Evolutionary conservation across 306 rosid genomes (phyloP), one percentile per base, ranked within the genome.

Genomic region (Rubus idaeus): DNA sequence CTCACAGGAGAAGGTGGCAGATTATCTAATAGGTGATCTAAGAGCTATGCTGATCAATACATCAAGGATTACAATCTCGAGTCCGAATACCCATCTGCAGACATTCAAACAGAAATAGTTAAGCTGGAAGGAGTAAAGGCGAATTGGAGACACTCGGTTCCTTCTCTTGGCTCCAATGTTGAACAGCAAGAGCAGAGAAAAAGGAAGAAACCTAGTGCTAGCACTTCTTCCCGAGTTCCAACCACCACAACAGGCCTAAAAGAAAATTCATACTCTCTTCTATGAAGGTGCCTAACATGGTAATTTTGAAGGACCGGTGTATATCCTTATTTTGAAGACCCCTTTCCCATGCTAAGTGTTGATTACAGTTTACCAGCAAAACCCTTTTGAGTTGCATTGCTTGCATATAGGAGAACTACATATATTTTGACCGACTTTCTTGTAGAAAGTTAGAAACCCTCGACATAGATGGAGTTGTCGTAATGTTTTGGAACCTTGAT

Each of bases 61-160:
- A 57, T 83, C 40, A 76, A 75, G 45, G 89, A 88, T 16, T 64
- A 79, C 82, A 77, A 83, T 18, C 87, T 88, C 45, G 68, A 75
- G 76, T 73, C 79, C 42, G 72, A 57, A 51, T 69, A 79, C 58
- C 82, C 82, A 23, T 75, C 81, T 30, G 41, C 57, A 10, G 78
- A 55, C 72, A 78, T 86, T 79, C 71, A 79, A 20, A n/a, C 8
- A 1, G 85, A 80, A 20, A 78, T 85, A 71, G 21, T 12, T 40
- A 37, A 11, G 39, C 77, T 84, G n/a, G 80, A 68, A 75, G 56
- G 16, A 47, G 51, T 81, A 42, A 86, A 77, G 87, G 71, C 23
- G 35, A 56, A 52, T 5, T 46, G 74, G 55, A 50, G 55, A 50
- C 55, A 12, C 18, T 50, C 18, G 16, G 17, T 50, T 39, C 64